Evolutionary conservation across 2,329 filamentous ascomycete genomes (phyloP).

Genomic region (Fusarium sp.): DNA sequence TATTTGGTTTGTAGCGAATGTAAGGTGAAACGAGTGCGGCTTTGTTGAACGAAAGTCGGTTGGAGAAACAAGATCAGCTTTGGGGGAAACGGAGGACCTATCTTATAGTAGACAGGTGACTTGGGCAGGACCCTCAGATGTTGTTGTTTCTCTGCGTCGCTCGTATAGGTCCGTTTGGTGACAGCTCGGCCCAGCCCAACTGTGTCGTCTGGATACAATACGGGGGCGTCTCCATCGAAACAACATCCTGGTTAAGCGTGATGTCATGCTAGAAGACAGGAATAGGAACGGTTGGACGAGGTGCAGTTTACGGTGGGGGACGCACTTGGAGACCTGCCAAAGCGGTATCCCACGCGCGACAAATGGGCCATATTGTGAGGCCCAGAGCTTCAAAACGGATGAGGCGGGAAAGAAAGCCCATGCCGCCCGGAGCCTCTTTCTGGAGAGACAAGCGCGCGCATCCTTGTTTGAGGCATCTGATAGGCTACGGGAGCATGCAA

Average conservation of each 20-base stretch:
- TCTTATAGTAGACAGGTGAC: slow-evolving; percentile 29
- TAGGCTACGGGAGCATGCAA: not conserved
- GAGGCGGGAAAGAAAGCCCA: not conserved
- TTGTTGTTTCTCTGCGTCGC: slow-evolving; percentile 12
- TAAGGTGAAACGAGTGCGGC: slow-evolving; percentile 14
- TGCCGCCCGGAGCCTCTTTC: not conserved
- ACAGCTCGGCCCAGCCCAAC: slow-evolving; percentile 21
- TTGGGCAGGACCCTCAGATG: slow-evolving; percentile 5
- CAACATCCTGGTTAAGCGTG: slow-evolving; percentile 15
- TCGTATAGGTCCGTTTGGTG: slow-evolving; percentile 15
- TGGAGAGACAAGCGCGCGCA: not conserved
- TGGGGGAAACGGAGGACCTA: not conserved
- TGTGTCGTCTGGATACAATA: slow-evolving; percentile 15
- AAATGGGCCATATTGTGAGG: not conserved
- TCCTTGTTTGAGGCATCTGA: not conserved
- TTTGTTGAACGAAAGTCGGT: slow-evolving; percentile 35
- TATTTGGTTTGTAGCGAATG: slow-evolving; percentile 7
- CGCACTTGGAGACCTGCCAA: not conserved
- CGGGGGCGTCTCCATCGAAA: slow-evolving; percentile 34
- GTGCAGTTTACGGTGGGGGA: slow-evolving; percentile 26
- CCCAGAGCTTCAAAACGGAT: not conserved
- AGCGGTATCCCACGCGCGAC: not conserved
- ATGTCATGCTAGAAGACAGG: slow-evolving; percentile 26
- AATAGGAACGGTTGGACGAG: slow-evolving; percentile 14
- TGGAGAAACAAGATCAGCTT: slow-evolving; percentile 12